Evolutionary conservation across 768 basidiomycete species (phyloP).

Genomic region (Flagelloscypha sp.): DNA sequence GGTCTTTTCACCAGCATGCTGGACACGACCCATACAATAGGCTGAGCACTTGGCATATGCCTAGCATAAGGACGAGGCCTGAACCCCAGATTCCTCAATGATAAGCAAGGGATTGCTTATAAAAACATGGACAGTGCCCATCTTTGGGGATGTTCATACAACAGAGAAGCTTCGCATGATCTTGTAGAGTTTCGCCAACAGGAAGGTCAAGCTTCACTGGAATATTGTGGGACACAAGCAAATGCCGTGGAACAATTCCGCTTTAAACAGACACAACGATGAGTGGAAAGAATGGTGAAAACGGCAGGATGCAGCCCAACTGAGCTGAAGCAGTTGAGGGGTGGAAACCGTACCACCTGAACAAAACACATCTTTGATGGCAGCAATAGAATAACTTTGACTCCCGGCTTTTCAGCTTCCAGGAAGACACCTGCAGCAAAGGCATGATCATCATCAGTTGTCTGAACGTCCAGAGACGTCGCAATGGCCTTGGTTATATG

Average conservation of each 20-base stretch:
- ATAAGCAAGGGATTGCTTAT: constrained; percentile 18
- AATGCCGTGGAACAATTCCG: constrained; percentile 30
- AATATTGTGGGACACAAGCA: constrained; percentile 19
- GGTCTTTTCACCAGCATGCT: constrained; percentile 16
- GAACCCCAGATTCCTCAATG: constrained; percentile 23
- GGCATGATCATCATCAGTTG: neutral
- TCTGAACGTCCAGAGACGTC: constrained; percentile 7
- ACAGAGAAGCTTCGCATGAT: constrained; percentile 28
- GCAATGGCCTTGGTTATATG: constrained; percentile 15
- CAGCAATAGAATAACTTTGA: too few species aligned
- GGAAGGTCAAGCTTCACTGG: constrained; percentile 17
- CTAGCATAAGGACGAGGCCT: constrained; percentile 23
- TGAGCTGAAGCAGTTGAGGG: constrained; percentile 25
- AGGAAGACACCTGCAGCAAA: neutral
- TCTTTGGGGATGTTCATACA: constrained; percentile 22
- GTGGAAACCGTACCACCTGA: constrained; percentile 27
- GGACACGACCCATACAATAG: constrained; percentile 22
- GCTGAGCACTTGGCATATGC: constrained; percentile 24
- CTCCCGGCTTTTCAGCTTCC: constrained; percentile 1
- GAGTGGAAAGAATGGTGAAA: neutral
- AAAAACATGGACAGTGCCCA: constrained; percentile 24
- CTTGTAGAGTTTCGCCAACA: constrained; percentile 23
- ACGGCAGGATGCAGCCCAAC: too few species aligned
- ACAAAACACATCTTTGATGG: constrained; percentile 11
- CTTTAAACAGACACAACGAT: constrained; percentile 2